These are phyloP conservation scores for Lepidium africanum DNA, from an alignment of 345 rosid species.

Conservation along the genomic window DNA sequence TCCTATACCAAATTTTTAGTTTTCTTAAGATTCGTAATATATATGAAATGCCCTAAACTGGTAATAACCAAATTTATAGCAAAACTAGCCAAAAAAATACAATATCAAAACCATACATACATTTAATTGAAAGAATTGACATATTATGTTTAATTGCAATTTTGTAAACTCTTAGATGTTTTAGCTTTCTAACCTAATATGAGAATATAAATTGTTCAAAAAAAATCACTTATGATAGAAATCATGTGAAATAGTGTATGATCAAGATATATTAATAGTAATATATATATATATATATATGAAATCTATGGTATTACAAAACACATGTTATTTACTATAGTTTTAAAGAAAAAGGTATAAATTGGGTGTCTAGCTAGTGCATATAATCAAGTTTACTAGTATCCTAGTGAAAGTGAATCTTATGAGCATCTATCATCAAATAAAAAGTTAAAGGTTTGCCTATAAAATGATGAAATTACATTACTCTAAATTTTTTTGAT, in stretches of 20 bases:
- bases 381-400: neutral
- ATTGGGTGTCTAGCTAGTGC: neutral
- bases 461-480: neutral
- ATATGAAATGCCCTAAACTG: too few species aligned
- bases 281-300: neutral
- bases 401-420: neutral
- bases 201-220: too few species aligned
- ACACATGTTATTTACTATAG: neutral
- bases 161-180: too few species aligned
- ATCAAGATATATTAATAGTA: neutral
- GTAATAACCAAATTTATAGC: too few species aligned
- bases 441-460: neutral
- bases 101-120: too few species aligned
- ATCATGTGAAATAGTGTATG: neutral
- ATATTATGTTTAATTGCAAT: too few species aligned
- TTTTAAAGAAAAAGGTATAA: neutral
- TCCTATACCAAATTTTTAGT: too few species aligned
- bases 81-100: too few species aligned
- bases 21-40: too few species aligned
- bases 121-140: too few species aligned
- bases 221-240: too few species aligned
- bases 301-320: neutral
- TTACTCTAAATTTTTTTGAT: neutral
- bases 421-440: neutral
- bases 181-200: too few species aligned